These are phyloP conservation scores for Blastocystis hominis DNA, from an alignment of 352 stramenopile species.

Conservation along the genomic window DNA sequence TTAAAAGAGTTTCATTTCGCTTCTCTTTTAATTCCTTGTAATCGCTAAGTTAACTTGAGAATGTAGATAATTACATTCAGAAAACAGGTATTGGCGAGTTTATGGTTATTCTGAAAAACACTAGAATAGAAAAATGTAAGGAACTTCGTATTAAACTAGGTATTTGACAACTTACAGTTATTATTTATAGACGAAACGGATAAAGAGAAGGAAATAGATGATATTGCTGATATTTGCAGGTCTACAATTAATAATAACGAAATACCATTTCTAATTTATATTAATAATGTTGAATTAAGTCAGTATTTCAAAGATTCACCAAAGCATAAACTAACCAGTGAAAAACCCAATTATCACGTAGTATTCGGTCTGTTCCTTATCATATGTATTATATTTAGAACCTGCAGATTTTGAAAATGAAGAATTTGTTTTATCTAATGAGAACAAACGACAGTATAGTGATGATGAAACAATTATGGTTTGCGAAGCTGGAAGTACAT, in stretches of 20 bases:
- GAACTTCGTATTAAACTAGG: neutral
- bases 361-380: too few relatives aligned
- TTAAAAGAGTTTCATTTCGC: neutral
- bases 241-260: neutral
- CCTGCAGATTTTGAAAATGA: neutral
- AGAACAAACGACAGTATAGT: neutral
- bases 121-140: neutral
- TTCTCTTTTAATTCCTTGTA: neutral
- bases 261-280: neutral
- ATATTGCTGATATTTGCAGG: neutral
- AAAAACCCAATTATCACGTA: neutral
- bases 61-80: neutral
- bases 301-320: neutral
- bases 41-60: neutral
- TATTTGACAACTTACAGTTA: too few relatives aligned
- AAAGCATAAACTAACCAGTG: too few relatives aligned
- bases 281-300: neutral
- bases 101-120: neutral
- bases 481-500: neutral
- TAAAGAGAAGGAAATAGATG: neutral
- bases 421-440: neutral
- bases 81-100: neutral
- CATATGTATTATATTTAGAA: neutral
- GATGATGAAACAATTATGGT: neutral
- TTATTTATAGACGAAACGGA: too few relatives aligned